A percentile compares a stretch with the other conserved stretches of the same genome.
Evolutionary conservation across 805 yeast genomes (phyloP).

Genomic region (Yarrowia bubula): DNA sequence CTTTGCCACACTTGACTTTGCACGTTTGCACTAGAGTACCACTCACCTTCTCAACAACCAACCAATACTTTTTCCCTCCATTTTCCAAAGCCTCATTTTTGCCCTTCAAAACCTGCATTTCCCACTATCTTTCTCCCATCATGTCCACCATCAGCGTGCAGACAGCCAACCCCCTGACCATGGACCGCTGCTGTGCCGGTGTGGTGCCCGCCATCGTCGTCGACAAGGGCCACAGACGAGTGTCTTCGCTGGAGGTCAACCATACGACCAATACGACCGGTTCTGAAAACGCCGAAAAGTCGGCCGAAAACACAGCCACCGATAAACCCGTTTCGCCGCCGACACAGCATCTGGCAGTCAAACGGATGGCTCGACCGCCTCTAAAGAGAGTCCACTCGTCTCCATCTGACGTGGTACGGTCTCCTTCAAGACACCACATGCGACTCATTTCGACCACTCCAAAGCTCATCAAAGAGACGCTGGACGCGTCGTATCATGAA

Average conservation of each 20-base stretch:
- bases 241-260: background rate
- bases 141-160: constrained; percentile 3
- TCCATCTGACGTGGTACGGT: constrained; percentile 35
- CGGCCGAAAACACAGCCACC: background rate
- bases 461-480: constrained; percentile 40
- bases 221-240: constrained; percentile 19
- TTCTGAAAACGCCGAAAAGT: background rate
- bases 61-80: too few relatives aligned
- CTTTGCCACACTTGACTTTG: too few relatives aligned
- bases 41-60: too few relatives aligned
- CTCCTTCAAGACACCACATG: constrained; percentile 41
- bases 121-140: too few relatives aligned
- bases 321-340: background rate
- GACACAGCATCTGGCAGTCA: background rate
- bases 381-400: constrained; percentile 39
- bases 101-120: too few relatives aligned
- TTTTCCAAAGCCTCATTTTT: too few relatives aligned
- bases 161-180: background rate
- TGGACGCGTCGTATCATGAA: constrained; percentile 35
- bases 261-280: too few relatives aligned
- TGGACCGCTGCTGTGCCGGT: constrained; percentile 17
- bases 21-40: too few relatives aligned
- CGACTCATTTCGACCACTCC: constrained; percentile 39
- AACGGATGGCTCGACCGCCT: constrained; percentile 18
- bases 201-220: constrained; percentile 16